phyloP scores from a whole-genome alignment of 1,139 yeast species.

The Candida labiduridarum region DNA sequence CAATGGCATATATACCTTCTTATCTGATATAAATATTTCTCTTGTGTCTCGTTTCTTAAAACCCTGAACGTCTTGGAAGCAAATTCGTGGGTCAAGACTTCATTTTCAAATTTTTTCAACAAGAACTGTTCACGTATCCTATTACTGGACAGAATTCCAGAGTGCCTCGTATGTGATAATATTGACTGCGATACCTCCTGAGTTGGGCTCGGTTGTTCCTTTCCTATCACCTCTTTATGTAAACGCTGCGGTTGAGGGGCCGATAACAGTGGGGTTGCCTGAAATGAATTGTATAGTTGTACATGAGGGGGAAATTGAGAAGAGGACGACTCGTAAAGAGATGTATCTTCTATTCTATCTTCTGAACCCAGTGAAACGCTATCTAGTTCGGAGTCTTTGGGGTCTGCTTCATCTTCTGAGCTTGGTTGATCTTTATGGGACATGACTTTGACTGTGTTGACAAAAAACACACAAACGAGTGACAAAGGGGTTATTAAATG shows the following conservation, averaged over 20 bases:
- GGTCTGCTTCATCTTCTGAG: neutral
- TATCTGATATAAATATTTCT: conserved; percentile 15
- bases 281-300: neutral
- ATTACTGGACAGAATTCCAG: neutral
- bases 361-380: neutral
- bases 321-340: neutral
- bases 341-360: neutral
- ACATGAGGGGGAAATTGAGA: neutral
- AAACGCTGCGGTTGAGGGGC: neutral
- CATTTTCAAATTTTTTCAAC: conserved; percentile 14
- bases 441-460: neutral
- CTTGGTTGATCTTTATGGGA: neutral
- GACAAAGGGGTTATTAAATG: neutral
- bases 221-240: neutral
- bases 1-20: conserved; percentile 13
- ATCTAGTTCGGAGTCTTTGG: neutral
- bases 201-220: neutral
- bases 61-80: conserved; percentile 8
- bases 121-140: conserved; percentile 5
- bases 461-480: neutral
- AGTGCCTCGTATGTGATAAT: neutral
- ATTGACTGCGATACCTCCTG: neutral
- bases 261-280: neutral
- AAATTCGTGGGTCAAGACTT: conserved; percentile 10
- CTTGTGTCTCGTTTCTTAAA: conserved; percentile 13